Conservation (phyloP, 192 early-diverging fungal species). For the Backusella tarrabulga region DNA sequence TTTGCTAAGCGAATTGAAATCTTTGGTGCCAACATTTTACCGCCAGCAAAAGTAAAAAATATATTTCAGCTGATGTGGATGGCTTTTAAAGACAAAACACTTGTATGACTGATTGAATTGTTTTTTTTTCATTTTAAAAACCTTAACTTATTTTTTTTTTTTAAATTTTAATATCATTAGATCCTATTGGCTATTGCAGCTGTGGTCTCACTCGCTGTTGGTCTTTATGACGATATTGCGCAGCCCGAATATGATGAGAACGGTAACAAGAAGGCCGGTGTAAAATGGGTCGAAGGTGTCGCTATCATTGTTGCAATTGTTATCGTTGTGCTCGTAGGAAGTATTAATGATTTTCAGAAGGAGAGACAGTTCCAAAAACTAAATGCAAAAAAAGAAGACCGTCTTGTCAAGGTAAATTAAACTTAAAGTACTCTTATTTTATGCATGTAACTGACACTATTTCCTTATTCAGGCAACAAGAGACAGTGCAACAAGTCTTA, state of each 20-base stretch:
- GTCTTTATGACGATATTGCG: slow-evolving; percentile 80
- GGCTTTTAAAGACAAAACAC: slow-evolving; percentile 78
- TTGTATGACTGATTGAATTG: slow-evolving; percentile 39
- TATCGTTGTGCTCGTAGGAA: slow-evolving; percentile 74
- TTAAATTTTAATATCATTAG: slow-evolving; percentile 18
- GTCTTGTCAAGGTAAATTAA: slow-evolving; percentile 59
- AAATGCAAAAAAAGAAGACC: slow-evolving; percentile 85
- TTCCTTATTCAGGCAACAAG: slow-evolving; percentile 55
- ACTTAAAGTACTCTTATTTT: neutral
- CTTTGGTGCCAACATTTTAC: slow-evolving; percentile 74
- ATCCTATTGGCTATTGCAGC: slow-evolving; percentile 78
- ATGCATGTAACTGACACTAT: neutral
- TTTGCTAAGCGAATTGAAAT: slow-evolving; percentile 54
- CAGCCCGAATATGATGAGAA: slow-evolving; percentile 38
- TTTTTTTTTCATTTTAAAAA: neutral
- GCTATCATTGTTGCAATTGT: slow-evolving; percentile 79
- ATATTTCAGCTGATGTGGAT: slow-evolving; percentile 81
- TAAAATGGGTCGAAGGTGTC: slow-evolving; percentile 88
- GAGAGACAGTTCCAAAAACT: slow-evolving; percentile 81
- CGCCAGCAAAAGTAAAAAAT: slow-evolving; percentile 64
- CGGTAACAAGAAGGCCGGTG: slow-evolving; percentile 36
- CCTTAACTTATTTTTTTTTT: neutral
- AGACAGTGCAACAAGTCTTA: slow-evolving; percentile 58
- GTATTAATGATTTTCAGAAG: slow-evolving; percentile 85
- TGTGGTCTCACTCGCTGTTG: slow-evolving; percentile 73